Percentiles rank a stretch among this genome's conserved stretches.
Conservation (phyloP, 2,329 filamentous ascomycete species). For the Ascochyta koolunga region DNA sequence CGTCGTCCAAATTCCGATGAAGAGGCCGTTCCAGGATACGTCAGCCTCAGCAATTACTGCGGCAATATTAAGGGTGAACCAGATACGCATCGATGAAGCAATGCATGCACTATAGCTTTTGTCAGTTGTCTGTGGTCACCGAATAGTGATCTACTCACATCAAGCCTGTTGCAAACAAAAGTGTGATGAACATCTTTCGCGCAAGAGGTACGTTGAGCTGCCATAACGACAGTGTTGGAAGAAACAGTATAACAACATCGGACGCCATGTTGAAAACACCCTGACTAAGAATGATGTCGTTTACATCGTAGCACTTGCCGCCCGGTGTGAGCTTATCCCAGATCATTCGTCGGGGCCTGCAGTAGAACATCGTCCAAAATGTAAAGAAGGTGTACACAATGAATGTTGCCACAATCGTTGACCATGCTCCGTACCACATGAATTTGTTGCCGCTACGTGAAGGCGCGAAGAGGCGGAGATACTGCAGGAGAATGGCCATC, state of each 20-base stretch:
- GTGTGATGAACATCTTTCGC: slow-evolving; percentile 32
- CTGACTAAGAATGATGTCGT: slow-evolving; percentile 29
- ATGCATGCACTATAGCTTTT: slow-evolving; percentile 26
- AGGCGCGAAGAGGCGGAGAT: slow-evolving; percentile 36
- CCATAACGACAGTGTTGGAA: slow-evolving; percentile 33
- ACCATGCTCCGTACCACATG: slow-evolving; percentile 36
- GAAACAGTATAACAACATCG: slow-evolving; percentile 33
- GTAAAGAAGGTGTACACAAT: slow-evolving; percentile 32
- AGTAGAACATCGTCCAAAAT: slow-evolving; percentile 38
- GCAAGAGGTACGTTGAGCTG: slow-evolving; percentile 28
- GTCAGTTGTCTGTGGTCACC: background rate
- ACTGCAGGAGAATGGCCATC: slow-evolving; percentile 37
- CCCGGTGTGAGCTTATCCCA: slow-evolving; percentile 33
- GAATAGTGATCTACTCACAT: slow-evolving; percentile 23
- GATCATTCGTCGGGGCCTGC: slow-evolving; percentile 30
- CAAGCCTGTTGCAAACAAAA: slow-evolving; percentile 35
- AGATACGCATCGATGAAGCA: slow-evolving; percentile 36
- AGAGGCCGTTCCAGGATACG: slow-evolving; percentile 35
- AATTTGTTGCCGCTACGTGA: slow-evolving; percentile 23
- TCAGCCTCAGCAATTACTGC: slow-evolving; percentile 28
- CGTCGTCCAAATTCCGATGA: slow-evolving; percentile 36
- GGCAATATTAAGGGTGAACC: slow-evolving; percentile 33
- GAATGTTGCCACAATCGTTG: slow-evolving; percentile 25
- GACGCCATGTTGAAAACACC: slow-evolving; percentile 36
- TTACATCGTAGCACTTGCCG: slow-evolving; percentile 32